phyloP scores from a whole-genome alignment of 1,284 basidiomycete genomes.

The Tilletia setariae region DNA sequence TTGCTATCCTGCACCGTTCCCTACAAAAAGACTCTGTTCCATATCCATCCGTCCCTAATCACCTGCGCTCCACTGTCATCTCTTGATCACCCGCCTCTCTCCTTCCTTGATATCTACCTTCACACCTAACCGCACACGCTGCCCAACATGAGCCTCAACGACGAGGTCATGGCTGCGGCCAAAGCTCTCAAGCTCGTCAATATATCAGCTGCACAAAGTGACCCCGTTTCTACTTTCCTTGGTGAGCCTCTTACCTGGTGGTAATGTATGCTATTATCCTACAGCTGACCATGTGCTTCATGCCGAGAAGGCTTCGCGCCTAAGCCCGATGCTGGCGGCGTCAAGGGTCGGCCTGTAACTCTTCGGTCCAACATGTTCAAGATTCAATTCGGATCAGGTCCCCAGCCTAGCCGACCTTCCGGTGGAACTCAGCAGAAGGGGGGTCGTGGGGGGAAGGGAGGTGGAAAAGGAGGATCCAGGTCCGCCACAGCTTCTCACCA shows the following conservation, averaged over 20 bases:
- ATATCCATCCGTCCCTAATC: too few relatives aligned
- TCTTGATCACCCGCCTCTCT: too few relatives aligned
- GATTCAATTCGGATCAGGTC: slow-evolving; percentile 10
- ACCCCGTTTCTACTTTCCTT: not conserved
- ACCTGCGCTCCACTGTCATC: too few relatives aligned
- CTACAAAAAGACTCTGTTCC: too few relatives aligned
- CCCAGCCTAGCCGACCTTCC: not conserved
- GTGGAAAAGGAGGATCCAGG: not conserved
- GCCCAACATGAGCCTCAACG: too few relatives aligned
- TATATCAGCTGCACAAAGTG: not conserved
- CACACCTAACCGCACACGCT: too few relatives aligned
- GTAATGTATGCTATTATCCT: not conserved
- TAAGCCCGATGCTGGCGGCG: slow-evolving; percentile 36
- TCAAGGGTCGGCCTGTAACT: slow-evolving; percentile 24
- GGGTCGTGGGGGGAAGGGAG: not conserved
- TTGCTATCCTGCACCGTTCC: too few relatives aligned
- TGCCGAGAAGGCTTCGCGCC: slow-evolving; percentile 20
- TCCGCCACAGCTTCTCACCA: not conserved
- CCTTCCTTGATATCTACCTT: too few relatives aligned
- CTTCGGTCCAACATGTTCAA: slow-evolving; percentile 28
- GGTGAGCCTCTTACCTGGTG: not conserved
- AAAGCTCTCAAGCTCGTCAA: not conserved
- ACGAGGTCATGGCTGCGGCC: not conserved
- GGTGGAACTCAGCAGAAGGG: not conserved
- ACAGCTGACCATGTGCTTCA: not conserved